A percentile compares a stretch with the other conserved stretches of the same genome.
phyloP scores from a whole-genome alignment of 1,284 basidiomycete genomes.

The Tilletia walkeri region DNA sequence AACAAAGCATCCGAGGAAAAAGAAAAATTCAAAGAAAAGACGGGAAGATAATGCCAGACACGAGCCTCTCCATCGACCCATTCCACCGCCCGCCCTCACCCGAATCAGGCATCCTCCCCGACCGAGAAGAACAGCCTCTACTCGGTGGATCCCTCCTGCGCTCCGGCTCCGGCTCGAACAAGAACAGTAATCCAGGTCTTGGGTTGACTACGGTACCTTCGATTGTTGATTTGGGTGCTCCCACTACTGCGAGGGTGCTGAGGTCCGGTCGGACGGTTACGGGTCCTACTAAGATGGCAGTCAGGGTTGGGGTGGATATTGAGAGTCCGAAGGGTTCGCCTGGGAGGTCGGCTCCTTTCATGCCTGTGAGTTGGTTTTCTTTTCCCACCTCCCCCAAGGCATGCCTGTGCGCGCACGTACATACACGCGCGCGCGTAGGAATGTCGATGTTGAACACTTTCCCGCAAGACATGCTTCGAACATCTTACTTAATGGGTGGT shows the following conservation, averaged over 20 bases:
- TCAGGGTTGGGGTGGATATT: neutral
- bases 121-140: neutral
- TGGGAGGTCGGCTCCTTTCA: neutral
- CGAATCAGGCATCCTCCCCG: neutral
- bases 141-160: neutral
- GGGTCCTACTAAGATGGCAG: neutral
- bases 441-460: too few relatives aligned
- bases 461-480: too few relatives aligned
- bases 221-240: too few relatives aligned
- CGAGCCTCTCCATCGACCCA: neutral
- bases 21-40: too few relatives aligned
- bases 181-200: neutral
- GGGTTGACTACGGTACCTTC: neutral
- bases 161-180: neutral
- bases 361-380: constrained; percentile 10
- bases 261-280: too few relatives aligned
- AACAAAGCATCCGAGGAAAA: too few relatives aligned
- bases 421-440: neutral
- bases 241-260: too few relatives aligned
- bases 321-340: constrained; percentile 8
- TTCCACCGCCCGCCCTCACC: constrained; percentile 1
- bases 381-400: neutral
- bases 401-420: too few relatives aligned
- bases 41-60: too few relatives aligned
- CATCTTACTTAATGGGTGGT: too few relatives aligned